These are phyloP conservation scores for Cruciata laevipes DNA, from an alignment of 257 asterid genomes.

Conservation along the genomic window DNA sequence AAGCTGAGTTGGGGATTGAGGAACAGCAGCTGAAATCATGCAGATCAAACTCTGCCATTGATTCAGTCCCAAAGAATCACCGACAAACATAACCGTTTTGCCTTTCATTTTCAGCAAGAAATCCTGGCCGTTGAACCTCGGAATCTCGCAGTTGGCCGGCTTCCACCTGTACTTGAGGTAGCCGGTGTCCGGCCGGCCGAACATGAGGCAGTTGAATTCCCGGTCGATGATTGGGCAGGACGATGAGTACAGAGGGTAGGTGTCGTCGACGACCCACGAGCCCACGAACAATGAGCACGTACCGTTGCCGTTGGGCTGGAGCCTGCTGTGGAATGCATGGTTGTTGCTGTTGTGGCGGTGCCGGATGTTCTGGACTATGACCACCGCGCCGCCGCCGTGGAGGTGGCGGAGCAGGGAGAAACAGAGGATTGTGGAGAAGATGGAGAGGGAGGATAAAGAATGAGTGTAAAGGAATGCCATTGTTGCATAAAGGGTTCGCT, in stretches of 20 bases:
- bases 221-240: conserved; percentile 64
- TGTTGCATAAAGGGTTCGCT: conserved; percentile 14
- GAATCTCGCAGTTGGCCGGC: conserved; percentile 74
- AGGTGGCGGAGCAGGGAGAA: not conserved
- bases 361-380: not conserved
- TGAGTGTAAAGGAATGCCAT: conserved; percentile 7
- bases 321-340: conserved; percentile 29
- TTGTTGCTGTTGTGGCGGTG: conserved; percentile 25
- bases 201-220: conserved; percentile 69
- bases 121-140: conserved; percentile 42
- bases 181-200: conserved; percentile 87
- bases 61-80: conserved; percentile 86
- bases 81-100: conserved; percentile 81
- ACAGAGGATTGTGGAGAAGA: conserved; percentile 18
- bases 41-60: conserved; percentile 91
- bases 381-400: not conserved
- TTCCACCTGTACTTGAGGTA: conserved; percentile 87
- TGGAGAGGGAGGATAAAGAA: not conserved
- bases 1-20: conserved; percentile 54
- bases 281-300: conserved; percentile 69
- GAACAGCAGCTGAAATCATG: conserved; percentile 58
- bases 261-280: conserved; percentile 67
- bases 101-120: conserved; percentile 32
- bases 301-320: conserved; percentile 36
- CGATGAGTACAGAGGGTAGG: conserved; percentile 54